Conservation (phyloP, 257 asterid genomes). For the Henckelia pumila region DNA sequence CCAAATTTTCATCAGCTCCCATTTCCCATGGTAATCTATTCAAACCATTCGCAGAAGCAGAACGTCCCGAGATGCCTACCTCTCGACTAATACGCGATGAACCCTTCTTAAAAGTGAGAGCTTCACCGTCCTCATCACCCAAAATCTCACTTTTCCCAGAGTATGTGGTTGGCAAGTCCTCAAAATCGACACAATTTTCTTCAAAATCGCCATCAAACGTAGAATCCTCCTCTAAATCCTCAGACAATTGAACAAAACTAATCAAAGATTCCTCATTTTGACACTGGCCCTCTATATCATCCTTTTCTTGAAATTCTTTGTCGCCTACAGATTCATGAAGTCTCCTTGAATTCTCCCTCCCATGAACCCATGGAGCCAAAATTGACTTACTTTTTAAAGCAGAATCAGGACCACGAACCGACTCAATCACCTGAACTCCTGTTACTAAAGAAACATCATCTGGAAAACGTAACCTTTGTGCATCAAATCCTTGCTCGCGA, state of each 20-base stretch:
- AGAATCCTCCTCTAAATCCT: constrained; percentile 22
- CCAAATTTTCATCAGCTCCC: constrained; percentile 26
- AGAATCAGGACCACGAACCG: constrained; percentile 17
- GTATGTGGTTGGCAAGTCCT: constrained; percentile 20
- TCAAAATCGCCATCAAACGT: constrained; percentile 25
- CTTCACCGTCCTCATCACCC: constrained; percentile 22
- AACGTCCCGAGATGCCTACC: constrained; percentile 3
- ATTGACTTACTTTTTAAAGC: constrained; percentile 31
- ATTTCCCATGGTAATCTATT: constrained; percentile 63
- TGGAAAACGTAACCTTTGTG: constrained; percentile 16
- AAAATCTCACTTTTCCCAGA: constrained; percentile 22
- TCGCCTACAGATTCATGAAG: constrained; percentile 28
- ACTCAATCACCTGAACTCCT: constrained; percentile 26
- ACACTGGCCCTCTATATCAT: constrained; percentile 13
- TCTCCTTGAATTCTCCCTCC: constrained; percentile 33
- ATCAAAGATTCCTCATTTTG: constrained; percentile 23
- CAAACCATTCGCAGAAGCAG: constrained; percentile 19
- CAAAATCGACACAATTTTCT: constrained; percentile 24
- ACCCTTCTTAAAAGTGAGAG: constrained; percentile 12
- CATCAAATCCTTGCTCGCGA: constrained; percentile 31
- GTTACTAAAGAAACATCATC: constrained; percentile 26
- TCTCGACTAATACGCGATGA: constrained; percentile 21
- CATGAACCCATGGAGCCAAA: constrained; percentile 78
- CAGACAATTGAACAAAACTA: constrained; percentile 22
- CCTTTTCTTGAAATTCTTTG: constrained; percentile 20